Evolutionary conservation across 805 yeast species (phyloP).

Genomic region (Saccharomyces mikatae): DNA sequence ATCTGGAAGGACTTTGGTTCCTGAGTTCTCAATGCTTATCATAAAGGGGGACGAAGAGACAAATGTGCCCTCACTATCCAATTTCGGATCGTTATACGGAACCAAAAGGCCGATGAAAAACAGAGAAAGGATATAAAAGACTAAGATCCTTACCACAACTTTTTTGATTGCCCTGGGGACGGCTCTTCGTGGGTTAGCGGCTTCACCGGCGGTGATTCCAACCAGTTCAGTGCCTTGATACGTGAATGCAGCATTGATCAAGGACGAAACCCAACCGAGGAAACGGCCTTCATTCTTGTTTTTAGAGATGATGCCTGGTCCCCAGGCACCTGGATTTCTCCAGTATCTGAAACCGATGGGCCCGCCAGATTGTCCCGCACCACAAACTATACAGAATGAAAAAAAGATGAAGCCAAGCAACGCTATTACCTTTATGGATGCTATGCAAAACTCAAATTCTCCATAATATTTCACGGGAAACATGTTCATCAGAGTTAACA

Average conservation of each 20-base stretch:
- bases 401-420: conserved; percentile 57
- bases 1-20: conserved; percentile 53
- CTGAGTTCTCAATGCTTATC: conserved; percentile 56
- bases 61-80: conserved; percentile 29
- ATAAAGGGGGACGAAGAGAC: conserved; percentile 57
- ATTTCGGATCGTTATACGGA: conserved; percentile 52
- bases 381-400: conserved; percentile 58
- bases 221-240: conserved; percentile 68
- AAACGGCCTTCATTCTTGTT: conserved; percentile 46
- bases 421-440: conserved; percentile 53
- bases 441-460: conserved; percentile 65
- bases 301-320: conserved; percentile 44
- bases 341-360: conserved; percentile 68
- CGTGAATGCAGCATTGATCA: conserved; percentile 62
- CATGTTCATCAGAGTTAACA: conserved; percentile 43
- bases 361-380: conserved; percentile 50
- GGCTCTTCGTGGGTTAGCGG: conserved; percentile 51
- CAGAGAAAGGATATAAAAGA: conserved; percentile 54
- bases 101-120: conserved; percentile 60
- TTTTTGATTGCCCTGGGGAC: conserved; percentile 62
- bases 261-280: conserved; percentile 55
- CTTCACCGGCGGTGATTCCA: conserved; percentile 64
- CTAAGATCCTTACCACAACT: conserved; percentile 51
- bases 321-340: conserved; percentile 70
- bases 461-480: conserved; percentile 62